Evolutionary conservation across 257 asterid species (phyloP).

Genomic region (Penstemon eatonii): DNA sequence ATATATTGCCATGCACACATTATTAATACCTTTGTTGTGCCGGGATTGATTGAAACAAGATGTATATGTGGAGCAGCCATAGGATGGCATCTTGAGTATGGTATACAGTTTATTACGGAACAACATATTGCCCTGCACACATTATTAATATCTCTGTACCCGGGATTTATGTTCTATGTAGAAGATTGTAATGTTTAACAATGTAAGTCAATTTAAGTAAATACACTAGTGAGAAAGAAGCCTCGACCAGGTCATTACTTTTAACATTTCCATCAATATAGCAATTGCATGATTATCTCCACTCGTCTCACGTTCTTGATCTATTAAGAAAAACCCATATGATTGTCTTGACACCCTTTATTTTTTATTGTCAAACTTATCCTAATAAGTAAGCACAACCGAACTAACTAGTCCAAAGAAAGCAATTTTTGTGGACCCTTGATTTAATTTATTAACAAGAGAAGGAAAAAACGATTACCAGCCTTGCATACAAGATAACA

Average conservation of each 20-base stretch:
- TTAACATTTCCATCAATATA: constrained; percentile 8
- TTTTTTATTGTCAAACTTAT: constrained; percentile 16
- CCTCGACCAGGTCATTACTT: constrained; percentile 5
- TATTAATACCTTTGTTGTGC: too few species aligned
- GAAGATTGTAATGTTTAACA: not conserved
- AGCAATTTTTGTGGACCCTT: too few species aligned
- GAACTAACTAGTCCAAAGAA: too few species aligned
- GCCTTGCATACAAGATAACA: not conserved
- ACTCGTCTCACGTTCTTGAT: constrained; percentile 4
- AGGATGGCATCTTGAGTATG: too few species aligned
- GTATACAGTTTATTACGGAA: too few species aligned
- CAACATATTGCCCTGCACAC: too few species aligned
- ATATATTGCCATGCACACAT: too few species aligned
- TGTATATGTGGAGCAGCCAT: too few species aligned
- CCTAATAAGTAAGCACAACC: not conserved
- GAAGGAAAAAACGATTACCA: not conserved
- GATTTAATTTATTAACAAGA: too few species aligned
- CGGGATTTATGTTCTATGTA: too few species aligned
- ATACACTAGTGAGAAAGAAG: not conserved
- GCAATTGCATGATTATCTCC: not conserved
- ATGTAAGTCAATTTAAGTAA: not conserved
- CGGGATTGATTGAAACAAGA: too few species aligned
- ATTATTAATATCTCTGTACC: too few species aligned
- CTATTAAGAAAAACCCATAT: not conserved
- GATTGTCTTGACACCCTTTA: not conserved